phyloP scores from a whole-genome alignment of 495 filamentous ascomycete genomes.

The Aspergillus cristatus region DNA sequence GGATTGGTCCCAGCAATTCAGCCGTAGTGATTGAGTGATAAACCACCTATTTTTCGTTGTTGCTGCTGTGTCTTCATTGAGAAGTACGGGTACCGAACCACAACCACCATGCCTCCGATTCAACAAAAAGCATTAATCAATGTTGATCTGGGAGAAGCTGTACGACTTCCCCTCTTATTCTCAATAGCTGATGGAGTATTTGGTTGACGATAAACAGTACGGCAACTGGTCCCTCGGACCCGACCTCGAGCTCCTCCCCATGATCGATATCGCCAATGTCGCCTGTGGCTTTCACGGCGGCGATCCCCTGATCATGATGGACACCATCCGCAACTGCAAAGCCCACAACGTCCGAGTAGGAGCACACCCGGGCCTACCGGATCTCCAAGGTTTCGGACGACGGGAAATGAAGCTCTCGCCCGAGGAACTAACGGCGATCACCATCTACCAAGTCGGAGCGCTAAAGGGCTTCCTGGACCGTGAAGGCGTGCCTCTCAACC shows the following conservation, averaged over 20 bases:
- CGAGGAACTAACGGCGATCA: constrained; percentile 48
- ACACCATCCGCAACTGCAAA: constrained; percentile 49
- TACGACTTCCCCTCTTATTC: constrained; percentile 4
- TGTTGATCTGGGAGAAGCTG: constrained; percentile 42
- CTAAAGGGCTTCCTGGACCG: constrained; percentile 46
- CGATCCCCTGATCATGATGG: constrained; percentile 51
- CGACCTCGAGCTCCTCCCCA: constrained; percentile 48
- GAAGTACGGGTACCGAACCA: too few relatives aligned
- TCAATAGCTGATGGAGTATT: not conserved
- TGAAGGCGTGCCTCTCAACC: constrained; percentile 45
- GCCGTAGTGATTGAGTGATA: too few relatives aligned
- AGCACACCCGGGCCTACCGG: constrained; percentile 53
- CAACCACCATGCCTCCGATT: constrained; percentile 29
- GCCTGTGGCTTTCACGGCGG: constrained; percentile 55
- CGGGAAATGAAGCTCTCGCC: constrained; percentile 45
- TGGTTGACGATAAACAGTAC: constrained; percentile 13
- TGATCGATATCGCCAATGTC: constrained; percentile 54
- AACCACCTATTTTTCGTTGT: too few relatives aligned
- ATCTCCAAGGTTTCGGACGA: constrained; percentile 54
- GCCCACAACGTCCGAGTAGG: constrained; percentile 43
- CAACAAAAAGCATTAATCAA: constrained; percentile 44
- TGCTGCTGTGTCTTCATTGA: too few relatives aligned
- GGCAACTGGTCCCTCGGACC: constrained; percentile 41
- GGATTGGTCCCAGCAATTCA: too few relatives aligned
- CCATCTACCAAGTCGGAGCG: constrained; percentile 52